Evolutionary conservation across 2,329 filamentous ascomycete genomes (phyloP).

Genomic region (Neurospora crassa): DNA sequence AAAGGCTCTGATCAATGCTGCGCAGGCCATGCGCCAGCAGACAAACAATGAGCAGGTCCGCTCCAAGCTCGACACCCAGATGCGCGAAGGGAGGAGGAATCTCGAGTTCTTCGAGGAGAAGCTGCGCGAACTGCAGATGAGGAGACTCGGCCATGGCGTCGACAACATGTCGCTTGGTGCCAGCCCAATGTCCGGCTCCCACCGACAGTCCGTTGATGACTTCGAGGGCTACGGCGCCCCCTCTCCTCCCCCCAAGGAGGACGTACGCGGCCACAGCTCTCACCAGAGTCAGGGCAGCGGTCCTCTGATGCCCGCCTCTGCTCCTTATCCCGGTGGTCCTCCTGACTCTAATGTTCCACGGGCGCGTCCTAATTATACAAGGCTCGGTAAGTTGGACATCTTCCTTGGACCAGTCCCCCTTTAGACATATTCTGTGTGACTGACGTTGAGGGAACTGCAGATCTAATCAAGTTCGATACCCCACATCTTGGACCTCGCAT

Average conservation of each 20-base stretch:
- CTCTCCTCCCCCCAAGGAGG: conserved; percentile 66
- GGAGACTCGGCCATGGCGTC: conserved; percentile 59
- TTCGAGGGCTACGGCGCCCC: conserved; percentile 40
- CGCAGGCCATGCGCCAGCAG: conserved; percentile 89
- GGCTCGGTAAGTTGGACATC: conserved; percentile 60
- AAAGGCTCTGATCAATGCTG: conserved; percentile 87
- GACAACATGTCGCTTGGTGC: conserved; percentile 53
- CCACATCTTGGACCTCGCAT: conserved; percentile 92
- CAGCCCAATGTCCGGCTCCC: conserved; percentile 28
- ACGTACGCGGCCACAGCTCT: conserved; percentile 50
- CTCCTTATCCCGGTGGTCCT: conserved; percentile 67
- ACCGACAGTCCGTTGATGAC: conserved; percentile 32
- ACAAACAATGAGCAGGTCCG: conserved; percentile 89
- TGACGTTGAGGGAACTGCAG: conserved; percentile 34
- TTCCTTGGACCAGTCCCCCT: neutral
- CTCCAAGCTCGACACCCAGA: conserved; percentile 84
- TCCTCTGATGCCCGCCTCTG: conserved; percentile 67
- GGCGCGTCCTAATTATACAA: conserved; percentile 82
- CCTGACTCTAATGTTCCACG: conserved; percentile 62
- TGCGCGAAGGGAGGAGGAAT: conserved; percentile 86
- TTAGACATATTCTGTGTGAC: neutral
- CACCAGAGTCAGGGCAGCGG: conserved; percentile 46
- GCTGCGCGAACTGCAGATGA: conserved; percentile 78
- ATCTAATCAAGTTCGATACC: conserved; percentile 97
- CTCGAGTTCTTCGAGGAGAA: conserved; percentile 93